Base-by-base conservation (phyloP, 2,329 filamentous ascomycete genomes). In the Epichloe glyceriae region DNA sequence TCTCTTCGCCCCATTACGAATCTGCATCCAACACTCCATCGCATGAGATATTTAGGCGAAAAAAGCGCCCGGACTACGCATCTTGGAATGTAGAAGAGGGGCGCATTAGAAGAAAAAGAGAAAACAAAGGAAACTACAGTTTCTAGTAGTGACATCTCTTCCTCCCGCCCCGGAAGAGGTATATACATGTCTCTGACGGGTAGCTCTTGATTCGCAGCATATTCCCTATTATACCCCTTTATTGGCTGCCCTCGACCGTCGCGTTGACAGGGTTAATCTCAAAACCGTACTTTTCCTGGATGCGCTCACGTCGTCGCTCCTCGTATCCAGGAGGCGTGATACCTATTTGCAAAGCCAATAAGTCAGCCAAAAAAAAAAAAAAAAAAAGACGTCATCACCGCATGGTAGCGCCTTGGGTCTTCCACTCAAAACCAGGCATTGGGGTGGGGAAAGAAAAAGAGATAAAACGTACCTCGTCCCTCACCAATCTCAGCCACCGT, bases 231-330 rank as follows among this genome's bases (percentile, higher is more conserved):
- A 37, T 40, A 12, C 19, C 37, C 38, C 39, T 57, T 63, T 62
- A 69, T 62, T 64, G 62, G 62, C 67, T 69, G 52, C 67, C 67
- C 50, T 79, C 71, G 56, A 69, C 66, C 46, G 69, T 70, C 42
- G 76, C 73, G 52, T 68, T 76, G 57, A 83, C 79, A 50, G 82
- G 78, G 62, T 84, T 79, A 62, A 95, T 82, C 57, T 95, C 88
- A 62, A 94, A 80, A 53, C 89, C 88, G 63, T 95, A 95, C 68
- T 83, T 87, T 70, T 88, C 83, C 78, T 87, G 83, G 67, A 96
- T 77, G 60, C 87, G 79, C 72, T 89, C 75, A 58, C 81, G 80
- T 67, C 90, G 82, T 67, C 90, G 78, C 74, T 95, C 87, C 60
- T 87, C 85, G 64, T 93, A 95, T 48, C 88, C 88, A 15, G 86